Evolutionary conservation across 306 rosid genomes (phyloP).

Genomic region (Vigna nakashimae): DNA sequence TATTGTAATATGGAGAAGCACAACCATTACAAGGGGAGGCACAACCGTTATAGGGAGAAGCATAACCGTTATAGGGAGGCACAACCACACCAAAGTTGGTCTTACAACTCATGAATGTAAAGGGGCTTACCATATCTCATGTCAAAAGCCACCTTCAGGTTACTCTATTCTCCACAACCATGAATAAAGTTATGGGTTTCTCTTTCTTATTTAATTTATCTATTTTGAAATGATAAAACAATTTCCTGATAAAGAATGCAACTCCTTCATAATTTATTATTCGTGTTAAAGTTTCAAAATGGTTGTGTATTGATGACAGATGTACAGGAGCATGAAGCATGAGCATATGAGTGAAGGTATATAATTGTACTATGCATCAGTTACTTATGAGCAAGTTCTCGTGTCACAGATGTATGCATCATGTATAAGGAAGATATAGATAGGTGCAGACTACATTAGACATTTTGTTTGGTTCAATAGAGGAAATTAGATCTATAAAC

Average conservation of each 20-base stretch:
- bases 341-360: constrained; percentile 73
- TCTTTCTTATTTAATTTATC: not conserved
- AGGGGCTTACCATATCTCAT: constrained; percentile 79
- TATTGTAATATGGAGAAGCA: constrained; percentile 39
- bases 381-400: constrained; percentile 38
- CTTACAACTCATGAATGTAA: constrained; percentile 76
- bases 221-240: not conserved
- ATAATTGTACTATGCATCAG: constrained; percentile 4
- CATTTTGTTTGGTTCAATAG: constrained; percentile 52
- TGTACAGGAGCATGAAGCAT: constrained; percentile 91
- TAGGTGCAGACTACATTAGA: constrained; percentile 37
- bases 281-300: constrained; percentile 32
- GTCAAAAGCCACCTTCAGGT: constrained; percentile 99
- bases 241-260: not conserved
- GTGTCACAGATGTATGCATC: constrained; percentile 25
- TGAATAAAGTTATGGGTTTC: not conserved
- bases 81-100: constrained; percentile 77
- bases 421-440: constrained; percentile 29
- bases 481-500: constrained; percentile 43
- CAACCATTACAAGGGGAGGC: constrained; percentile 45
- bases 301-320: constrained; percentile 54
- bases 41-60: constrained; percentile 3
- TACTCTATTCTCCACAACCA: constrained; percentile 38
- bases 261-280: not conserved
- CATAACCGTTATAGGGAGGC: too few relatives aligned